Conservation (phyloP, 2,329 filamentous ascomycete species). For the Ophiostoma sp. region DNA sequence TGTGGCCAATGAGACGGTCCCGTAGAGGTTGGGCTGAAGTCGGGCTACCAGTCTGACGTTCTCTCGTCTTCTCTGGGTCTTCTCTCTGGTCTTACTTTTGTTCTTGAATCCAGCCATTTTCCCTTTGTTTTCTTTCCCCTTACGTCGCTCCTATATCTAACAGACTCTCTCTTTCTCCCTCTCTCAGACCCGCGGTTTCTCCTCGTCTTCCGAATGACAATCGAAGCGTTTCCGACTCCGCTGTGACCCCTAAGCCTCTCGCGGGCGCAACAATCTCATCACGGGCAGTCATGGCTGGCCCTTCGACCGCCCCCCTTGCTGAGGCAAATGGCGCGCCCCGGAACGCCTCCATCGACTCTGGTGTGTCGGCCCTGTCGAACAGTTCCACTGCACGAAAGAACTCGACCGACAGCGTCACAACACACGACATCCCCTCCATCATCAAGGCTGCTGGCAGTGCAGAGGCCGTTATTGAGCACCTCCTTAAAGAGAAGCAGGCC, state of each 20-base stretch:
- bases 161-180: constrained; percentile 25
- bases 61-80: not conserved
- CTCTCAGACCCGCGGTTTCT: constrained; percentile 35
- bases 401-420: constrained; percentile 57
- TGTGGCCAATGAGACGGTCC: constrained; percentile 7
- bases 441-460: constrained; percentile 84
- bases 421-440: constrained; percentile 75
- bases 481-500: constrained; percentile 88
- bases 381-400: constrained; percentile 59
- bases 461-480: constrained; percentile 82
- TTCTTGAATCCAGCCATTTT: not conserved
- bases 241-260: constrained; percentile 46
- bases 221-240: constrained; percentile 47
- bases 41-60: constrained; percentile 12
- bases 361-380: constrained; percentile 74
- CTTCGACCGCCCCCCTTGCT: constrained; percentile 44
- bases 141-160: not conserved
- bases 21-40: constrained; percentile 16
- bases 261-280: constrained; percentile 43
- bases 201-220: constrained; percentile 50
- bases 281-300: constrained; percentile 50
- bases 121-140: not conserved
- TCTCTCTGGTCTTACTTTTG: not conserved
- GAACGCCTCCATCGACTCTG: constrained; percentile 89
- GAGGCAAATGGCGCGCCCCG: constrained; percentile 55